A percentile compares a stretch with the other conserved stretches of the same genome.
phyloP scores from a whole-genome alignment of 805 yeast genomes.

The Blastobotrys mokoenaii region DNA sequence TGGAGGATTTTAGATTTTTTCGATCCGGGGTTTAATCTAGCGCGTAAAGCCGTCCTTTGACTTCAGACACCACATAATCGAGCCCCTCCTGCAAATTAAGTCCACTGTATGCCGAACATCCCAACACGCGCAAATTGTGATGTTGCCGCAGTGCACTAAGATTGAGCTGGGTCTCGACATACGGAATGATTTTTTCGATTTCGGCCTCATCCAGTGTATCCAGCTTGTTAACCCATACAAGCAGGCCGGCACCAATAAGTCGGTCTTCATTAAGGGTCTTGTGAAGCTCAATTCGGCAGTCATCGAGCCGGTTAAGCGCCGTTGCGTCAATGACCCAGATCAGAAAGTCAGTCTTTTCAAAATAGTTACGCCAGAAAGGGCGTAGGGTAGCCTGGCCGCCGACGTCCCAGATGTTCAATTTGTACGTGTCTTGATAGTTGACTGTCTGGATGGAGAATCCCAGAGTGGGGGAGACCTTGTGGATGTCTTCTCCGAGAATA shows the following conservation, averaged over 20 bases:
- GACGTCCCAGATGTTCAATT: constrained; percentile 53
- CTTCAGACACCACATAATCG: constrained; percentile 37
- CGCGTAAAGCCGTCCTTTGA: constrained; percentile 33
- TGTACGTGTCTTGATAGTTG: constrained; percentile 27
- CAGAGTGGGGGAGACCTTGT: constrained; percentile 73
- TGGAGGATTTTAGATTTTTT: no score
- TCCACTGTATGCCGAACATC: constrained; percentile 44
- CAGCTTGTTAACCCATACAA: constrained; percentile 65
- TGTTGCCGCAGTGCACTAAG: constrained; percentile 22
- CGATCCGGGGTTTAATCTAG: constrained; percentile 18
- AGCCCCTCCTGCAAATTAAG: constrained; percentile 33
- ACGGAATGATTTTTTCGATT: constrained; percentile 9
- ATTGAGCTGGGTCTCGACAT: constrained; percentile 7
- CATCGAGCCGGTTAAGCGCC: constrained; percentile 51
- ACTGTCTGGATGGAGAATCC: constrained; percentile 77
- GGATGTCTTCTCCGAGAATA: constrained; percentile 42
- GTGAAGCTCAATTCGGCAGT: constrained; percentile 56
- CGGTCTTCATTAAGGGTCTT: constrained; percentile 58
- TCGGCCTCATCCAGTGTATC: constrained; percentile 39
- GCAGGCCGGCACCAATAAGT: constrained; percentile 58
- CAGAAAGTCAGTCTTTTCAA: constrained; percentile 68
- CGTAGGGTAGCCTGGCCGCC: constrained; percentile 85
- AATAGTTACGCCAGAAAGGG: constrained; percentile 90
- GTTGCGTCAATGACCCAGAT: constrained; percentile 80
- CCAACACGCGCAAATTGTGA: constrained; percentile 36